Evolutionary conservation across 257 asterid species (phyloP), one percentile per base, ranked within the genome.

Genomic region (Solanum sitiens): DNA sequence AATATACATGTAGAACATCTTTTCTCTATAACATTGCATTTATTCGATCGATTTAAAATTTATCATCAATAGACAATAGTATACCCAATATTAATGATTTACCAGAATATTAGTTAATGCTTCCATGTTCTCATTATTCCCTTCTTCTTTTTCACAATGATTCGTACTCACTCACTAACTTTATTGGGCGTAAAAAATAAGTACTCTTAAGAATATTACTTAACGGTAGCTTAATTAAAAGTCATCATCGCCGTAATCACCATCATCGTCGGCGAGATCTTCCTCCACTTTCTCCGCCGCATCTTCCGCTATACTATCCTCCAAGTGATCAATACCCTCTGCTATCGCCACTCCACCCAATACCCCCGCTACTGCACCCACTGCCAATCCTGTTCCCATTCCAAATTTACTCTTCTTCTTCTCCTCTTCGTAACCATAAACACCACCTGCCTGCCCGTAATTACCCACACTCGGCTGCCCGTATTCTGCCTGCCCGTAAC

Each of bases 311-410:
- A 86, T 72, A 18, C 59, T 47, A 67, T 86, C 74, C 84, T 86
- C 84, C 83, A 70, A 75, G 15, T 72, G 74, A 12, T 86, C 83
- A 21, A 65, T 11, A 5, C 87, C 87, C 61, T 14, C 87, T 21
- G 21, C 61, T 40, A 86, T 18, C 16, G 84, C 88, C 11, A 86
- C 42, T 86, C 84, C 88, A 45, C 88, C 88, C 56, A 86, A 74
- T 61, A 21, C 47, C 71, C 88, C 84, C n/a, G 84, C 84, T 13
- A 73, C 88, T 35, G 88, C 88, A 45, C 88, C 88, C 39, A 74
- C 88, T 50, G 88, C 88, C 74, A 86, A 86, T 73, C 88, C 88
- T 11, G 88, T 74, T 4, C 88, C 88, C 84, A 37, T n/a, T 10
- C 87, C 83, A 33, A 44, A 71, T 47, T 74, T 74, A 50, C 88